phyloP scores from a whole-genome alignment of 352 stramenopile genomes.

The Phytophthora pini region DNA sequence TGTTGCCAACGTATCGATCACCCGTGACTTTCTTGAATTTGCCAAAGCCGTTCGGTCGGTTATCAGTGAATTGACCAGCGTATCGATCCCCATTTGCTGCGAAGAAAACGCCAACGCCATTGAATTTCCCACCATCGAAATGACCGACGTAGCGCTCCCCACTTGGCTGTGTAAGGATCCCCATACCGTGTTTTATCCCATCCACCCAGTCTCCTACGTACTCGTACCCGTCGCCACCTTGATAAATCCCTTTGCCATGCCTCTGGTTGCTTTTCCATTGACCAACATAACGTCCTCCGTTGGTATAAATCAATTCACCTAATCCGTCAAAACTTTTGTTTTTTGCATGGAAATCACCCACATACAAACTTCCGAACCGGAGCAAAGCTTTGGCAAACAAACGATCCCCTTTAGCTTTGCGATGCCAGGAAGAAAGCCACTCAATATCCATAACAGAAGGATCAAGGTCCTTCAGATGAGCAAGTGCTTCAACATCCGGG shows the following conservation, averaged over 20 bases:
- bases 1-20: conserved; percentile 72
- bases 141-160: conserved; percentile 90
- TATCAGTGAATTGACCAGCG: conserved; percentile 64
- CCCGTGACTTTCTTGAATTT: conserved; percentile 77
- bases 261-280: conserved; percentile 81
- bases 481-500: conserved; percentile 10
- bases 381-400: conserved; percentile 75
- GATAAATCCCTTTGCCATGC: conserved; percentile 71
- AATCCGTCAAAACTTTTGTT: conserved; percentile 74
- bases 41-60: conserved; percentile 58
- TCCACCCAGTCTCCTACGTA: conserved; percentile 78
- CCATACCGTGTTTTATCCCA: conserved; percentile 84
- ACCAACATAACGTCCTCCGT: conserved; percentile 86
- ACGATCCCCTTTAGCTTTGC: conserved; percentile 28
- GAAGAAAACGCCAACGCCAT: conserved; percentile 75
- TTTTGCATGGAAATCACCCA: conserved; percentile 67
- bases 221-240: conserved; percentile 58
- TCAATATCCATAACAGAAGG: conserved; percentile 41
- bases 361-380: conserved; percentile 71
- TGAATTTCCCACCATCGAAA: conserved; percentile 75
- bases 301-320: conserved; percentile 85
- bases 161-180: conserved; percentile 74
- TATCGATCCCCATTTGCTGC: conserved; percentile 87
- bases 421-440: conserved; percentile 67
- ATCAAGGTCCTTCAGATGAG: conserved; percentile 37